phyloP scores from a whole-genome alignment of 257 asterid species.

The Solanum verrucosum region DNA sequence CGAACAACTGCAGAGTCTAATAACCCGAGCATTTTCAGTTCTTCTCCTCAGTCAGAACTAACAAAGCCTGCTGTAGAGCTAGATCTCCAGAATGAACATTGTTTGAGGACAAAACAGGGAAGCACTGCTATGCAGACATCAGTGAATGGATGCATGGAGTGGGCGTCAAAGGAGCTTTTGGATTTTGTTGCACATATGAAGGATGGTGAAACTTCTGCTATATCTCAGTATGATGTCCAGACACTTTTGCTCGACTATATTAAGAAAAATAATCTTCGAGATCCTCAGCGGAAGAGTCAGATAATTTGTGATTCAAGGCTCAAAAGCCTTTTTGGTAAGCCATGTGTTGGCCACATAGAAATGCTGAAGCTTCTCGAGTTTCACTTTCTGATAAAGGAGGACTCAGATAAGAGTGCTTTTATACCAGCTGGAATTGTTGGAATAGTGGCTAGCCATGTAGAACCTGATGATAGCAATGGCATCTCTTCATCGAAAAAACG shows the following conservation, averaged over 20 bases:
- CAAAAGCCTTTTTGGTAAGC: conserved; percentile 61
- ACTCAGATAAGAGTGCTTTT: conserved; percentile 26
- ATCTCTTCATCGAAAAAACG: conserved; percentile 33
- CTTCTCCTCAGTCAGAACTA: conserved; percentile 29
- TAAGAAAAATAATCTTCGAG: conserved; percentile 62
- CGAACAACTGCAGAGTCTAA: neutral
- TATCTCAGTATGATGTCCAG: conserved; percentile 65
- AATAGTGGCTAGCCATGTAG: conserved; percentile 17
- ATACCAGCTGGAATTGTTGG: conserved; percentile 58
- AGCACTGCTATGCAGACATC: conserved; percentile 11
- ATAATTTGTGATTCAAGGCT: conserved; percentile 70
- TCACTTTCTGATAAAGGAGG: conserved; percentile 58
- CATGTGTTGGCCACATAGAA: conserved; percentile 63
- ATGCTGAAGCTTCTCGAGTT: conserved; percentile 78
- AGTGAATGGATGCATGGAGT: conserved; percentile 21
- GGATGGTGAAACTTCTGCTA: conserved; percentile 56
- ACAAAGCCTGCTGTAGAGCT: conserved; percentile 12
- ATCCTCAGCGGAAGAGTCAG: conserved; percentile 61
- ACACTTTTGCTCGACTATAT: conserved; percentile 53
- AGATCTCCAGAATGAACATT: neutral
- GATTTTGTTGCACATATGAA: conserved; percentile 70
- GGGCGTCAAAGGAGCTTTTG: conserved; percentile 73
- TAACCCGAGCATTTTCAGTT: neutral
- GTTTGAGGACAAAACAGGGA: conserved; percentile 8
- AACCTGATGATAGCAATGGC: conserved; percentile 23